These are phyloP conservation scores for Alternaria sp. DNA, from an alignment of 2,329 filamentous ascomycete species.

Conservation along the genomic window DNA sequence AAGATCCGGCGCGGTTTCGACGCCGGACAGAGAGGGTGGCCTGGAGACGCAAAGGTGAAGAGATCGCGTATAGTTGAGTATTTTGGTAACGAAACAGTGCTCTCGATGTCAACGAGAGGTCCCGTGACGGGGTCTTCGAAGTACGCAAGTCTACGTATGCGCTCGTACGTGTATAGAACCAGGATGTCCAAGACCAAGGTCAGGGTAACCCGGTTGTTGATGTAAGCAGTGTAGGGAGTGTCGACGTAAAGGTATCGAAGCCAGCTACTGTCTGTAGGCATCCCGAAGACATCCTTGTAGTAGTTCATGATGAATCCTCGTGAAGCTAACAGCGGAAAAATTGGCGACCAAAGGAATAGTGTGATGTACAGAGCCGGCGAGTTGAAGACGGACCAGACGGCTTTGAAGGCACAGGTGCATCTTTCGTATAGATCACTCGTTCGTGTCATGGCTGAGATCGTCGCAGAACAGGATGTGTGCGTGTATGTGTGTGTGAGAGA, in stretches of 20 bases:
- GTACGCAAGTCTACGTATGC: conserved; percentile 5
- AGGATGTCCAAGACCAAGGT: neutral
- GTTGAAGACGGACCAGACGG: neutral
- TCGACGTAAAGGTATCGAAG: neutral
- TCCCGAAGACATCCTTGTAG: neutral
- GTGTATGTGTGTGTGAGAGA: neutral
- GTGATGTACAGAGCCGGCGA: neutral
- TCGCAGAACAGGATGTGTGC: neutral
- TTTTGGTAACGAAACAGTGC: neutral
- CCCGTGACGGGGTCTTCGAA: neutral
- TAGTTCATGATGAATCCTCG: neutral
- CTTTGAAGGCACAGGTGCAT: neutral
- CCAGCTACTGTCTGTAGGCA: neutral
- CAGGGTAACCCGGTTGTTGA: conserved; percentile 5
- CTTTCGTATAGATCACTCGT: neutral
- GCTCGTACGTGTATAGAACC: neutral
- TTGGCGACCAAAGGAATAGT: neutral
- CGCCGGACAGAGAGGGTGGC: neutral
- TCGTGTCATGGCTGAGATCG: neutral
- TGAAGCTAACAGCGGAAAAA: neutral
- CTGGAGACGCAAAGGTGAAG: neutral
- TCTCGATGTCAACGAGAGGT: neutral
- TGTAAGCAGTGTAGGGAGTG: conserved; percentile 1
- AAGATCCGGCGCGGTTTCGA: neutral
- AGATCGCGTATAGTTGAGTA: neutral